Evolutionary conservation across 106 monocot species (phyloP).

Genomic region (Gastrodia elata): DNA sequence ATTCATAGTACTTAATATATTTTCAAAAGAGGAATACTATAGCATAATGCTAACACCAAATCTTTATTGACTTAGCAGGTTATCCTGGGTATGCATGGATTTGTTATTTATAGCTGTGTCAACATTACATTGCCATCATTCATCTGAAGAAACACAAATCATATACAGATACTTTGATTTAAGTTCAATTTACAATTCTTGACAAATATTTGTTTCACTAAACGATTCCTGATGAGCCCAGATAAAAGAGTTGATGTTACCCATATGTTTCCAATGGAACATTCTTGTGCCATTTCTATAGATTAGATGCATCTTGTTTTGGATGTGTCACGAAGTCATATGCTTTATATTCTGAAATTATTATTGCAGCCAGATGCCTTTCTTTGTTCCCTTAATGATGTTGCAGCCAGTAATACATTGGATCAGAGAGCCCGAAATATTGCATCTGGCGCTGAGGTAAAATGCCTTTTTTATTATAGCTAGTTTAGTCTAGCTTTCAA

Average conservation of each 20-base stretch:
- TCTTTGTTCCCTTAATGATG: slow-evolving; percentile 95
- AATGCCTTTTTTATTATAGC: neutral
- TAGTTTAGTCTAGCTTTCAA: neutral
- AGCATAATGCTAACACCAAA: no score
- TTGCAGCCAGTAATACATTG: slow-evolving; percentile 41
- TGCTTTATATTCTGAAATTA: slow-evolving; percentile 6
- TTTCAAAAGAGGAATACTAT: no score
- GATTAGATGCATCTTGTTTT: neutral
- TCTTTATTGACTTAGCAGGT: no score
- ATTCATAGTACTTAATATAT: no score
- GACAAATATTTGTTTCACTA: neutral
- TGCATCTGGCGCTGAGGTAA: slow-evolving; percentile 73
- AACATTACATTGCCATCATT: no score
- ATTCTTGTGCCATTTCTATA: neutral
- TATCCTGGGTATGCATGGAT: no score
- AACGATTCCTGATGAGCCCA: neutral
- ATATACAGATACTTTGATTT: neutral
- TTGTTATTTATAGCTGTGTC: no score
- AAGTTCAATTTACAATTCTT: neutral
- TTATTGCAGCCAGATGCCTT: slow-evolving; percentile 89
- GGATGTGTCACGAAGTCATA: neutral
- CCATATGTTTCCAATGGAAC: neutral
- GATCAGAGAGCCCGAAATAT: slow-evolving; percentile 68
- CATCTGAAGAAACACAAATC: neutral
- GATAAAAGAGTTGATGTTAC: neutral